phyloP scores from a whole-genome alignment of 805 yeast species.

The Kazachstania kunashirensis region DNA sequence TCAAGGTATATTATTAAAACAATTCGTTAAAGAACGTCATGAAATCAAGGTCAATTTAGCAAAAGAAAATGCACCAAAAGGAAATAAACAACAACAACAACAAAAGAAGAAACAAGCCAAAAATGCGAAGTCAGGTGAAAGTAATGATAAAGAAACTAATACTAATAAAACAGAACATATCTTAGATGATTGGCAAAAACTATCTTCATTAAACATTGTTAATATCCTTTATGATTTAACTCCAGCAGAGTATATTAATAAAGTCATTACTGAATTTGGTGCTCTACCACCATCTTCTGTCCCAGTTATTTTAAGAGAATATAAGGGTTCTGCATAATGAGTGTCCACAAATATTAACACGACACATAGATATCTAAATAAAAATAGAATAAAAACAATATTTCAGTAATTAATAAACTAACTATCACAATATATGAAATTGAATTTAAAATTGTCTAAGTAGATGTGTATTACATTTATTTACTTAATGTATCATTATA shows the following conservation, averaged over 20 bases:
- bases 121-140: constrained; percentile 3
- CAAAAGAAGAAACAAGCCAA: constrained; percentile 10
- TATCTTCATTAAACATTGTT: constrained; percentile 58
- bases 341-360: no score
- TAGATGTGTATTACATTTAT: no score
- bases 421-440: no score
- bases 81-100: constrained; percentile 21
- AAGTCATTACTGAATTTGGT: constrained; percentile 92
- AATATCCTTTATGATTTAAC: constrained; percentile 89
- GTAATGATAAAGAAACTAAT: background rate
- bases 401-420: no score
- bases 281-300: constrained; percentile 97
- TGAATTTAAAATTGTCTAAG: no score
- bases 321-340: constrained; percentile 44
- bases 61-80: constrained; percentile 21
- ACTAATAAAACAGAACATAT: constrained; percentile 29
- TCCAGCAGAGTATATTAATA: constrained; percentile 86
- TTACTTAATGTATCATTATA: no score
- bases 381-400: no score
- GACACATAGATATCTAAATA: no score
- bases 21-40: constrained; percentile 40
- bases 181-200: constrained; percentile 52
- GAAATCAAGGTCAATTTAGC: constrained; percentile 22
- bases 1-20: constrained; percentile 56
- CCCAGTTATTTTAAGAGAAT: constrained; percentile 91